A percentile compares a stretch with the other conserved stretches of the same genome.
Evolutionary conservation across 306 rosid species (phyloP).

Genomic region (Luffa aegyptiaca): DNA sequence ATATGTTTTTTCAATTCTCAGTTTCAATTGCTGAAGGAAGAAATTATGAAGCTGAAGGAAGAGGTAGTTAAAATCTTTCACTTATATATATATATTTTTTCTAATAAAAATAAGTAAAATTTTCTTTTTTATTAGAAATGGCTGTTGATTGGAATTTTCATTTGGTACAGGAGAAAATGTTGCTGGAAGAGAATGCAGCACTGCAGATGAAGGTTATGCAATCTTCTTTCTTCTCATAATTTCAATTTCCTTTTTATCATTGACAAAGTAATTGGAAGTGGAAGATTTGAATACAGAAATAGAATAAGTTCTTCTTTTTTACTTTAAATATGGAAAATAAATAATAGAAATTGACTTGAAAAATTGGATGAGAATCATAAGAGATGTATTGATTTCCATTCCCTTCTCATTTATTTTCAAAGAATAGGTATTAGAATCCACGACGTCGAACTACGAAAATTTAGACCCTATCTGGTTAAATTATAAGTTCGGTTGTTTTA

Average conservation of each 20-base stretch:
- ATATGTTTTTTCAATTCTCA: slow-evolving; percentile 7
- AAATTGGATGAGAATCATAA: not conserved
- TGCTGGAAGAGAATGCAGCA: slow-evolving; percentile 45
- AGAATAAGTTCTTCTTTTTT: too few species aligned
- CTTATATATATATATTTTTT: not conserved
- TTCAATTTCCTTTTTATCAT: not conserved
- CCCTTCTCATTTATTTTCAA: too few species aligned
- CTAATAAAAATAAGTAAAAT: not conserved
- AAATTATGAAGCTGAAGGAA: slow-evolving; percentile 50
- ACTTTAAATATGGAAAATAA: too few species aligned
- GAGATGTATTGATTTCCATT: too few species aligned
- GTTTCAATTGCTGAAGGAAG: slow-evolving; percentile 50
- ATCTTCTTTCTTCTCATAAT: not conserved
- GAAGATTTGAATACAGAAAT: not conserved
- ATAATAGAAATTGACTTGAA: not conserved
- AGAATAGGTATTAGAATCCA: too few species aligned
- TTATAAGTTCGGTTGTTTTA: too few species aligned
- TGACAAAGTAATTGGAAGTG: not conserved
- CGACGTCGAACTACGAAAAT: too few species aligned
- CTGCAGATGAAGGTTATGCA: slow-evolving; percentile 38
- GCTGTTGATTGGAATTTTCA: not conserved
- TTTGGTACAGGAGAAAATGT: slow-evolving; percentile 39
- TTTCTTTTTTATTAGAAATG: not conserved
- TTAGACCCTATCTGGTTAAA: too few species aligned
- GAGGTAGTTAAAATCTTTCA: slow-evolving; percentile 34